Conservation (phyloP, 306 rosid genomes). For the Argentina anserina region DNA sequence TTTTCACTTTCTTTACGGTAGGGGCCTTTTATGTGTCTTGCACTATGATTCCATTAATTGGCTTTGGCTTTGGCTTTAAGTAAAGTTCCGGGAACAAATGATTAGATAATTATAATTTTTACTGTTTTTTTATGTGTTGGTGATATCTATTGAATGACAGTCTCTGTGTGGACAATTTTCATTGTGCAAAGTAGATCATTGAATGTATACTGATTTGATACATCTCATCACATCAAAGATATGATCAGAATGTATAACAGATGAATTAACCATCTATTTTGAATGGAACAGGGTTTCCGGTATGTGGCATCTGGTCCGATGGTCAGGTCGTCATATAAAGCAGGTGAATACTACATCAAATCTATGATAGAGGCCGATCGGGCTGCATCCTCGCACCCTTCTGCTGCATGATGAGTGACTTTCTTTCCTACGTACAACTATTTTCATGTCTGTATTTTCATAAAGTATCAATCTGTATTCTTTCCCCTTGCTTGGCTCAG, state of each 20-base stretch:
- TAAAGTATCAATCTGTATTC: not conserved
- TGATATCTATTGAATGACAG: not conserved
- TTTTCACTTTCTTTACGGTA: not conserved
- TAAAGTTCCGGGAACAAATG: slow-evolving; percentile 17
- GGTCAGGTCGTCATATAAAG: slow-evolving; percentile 93
- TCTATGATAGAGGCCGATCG: slow-evolving; percentile 94
- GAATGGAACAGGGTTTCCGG: slow-evolving; percentile 64
- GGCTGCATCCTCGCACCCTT: slow-evolving; percentile 50
- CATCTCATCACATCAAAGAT: slow-evolving; percentile 7
- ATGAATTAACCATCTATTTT: not conserved
- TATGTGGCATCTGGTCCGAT: slow-evolving; percentile 93
- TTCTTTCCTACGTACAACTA: not conserved
- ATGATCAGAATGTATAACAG: slow-evolving; percentile 7
- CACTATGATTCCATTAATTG: slow-evolving; percentile 4
- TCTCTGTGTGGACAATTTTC: not conserved
- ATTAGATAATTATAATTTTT: slow-evolving; percentile 15
- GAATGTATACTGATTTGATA: not conserved
- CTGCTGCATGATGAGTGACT: slow-evolving; percentile 33
- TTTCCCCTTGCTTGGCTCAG: not conserved
- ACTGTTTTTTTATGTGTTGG: slow-evolving; percentile 11
- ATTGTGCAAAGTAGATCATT: not conserved
- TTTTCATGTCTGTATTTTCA: not conserved
- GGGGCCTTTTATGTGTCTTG: not conserved
- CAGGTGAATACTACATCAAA: slow-evolving; percentile 90
- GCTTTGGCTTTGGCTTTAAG: not conserved